Conservation (phyloP, 1,139 yeast species). For the Zygoascus hellenicus region DNA sequence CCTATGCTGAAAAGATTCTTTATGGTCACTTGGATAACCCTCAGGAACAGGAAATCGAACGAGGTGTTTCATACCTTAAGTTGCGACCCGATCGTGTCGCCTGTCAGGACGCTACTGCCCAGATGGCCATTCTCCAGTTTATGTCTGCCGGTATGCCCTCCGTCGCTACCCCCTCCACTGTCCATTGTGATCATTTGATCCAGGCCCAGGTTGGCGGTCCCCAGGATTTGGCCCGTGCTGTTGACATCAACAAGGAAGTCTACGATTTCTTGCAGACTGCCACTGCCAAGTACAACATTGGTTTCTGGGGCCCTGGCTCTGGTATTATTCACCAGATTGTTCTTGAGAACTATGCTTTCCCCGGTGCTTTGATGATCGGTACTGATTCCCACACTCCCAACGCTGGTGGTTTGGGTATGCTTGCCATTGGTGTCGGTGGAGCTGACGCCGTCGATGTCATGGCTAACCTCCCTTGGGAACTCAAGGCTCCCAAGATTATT, state of each 20-base stretch:
- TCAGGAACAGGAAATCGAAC: conserved; percentile 87
- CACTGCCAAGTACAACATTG: conserved; percentile 95
- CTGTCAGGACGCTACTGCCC: conserved; percentile 99
- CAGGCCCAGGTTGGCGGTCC: conserved; percentile 96
- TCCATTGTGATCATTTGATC: conserved; percentile 98
- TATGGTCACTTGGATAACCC: conserved; percentile 97
- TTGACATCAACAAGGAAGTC: conserved; percentile 90
- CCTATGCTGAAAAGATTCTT: conserved; percentile 94
- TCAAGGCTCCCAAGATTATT: conserved; percentile 88
- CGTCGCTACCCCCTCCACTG: conserved; percentile 95
- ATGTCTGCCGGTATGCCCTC: conserved; percentile 95
- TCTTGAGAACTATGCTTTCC: conserved; percentile 88
- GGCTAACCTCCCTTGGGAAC: conserved; percentile 98
- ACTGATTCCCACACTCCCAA: conserved; percentile 97
- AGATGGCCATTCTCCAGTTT: conserved; percentile 97
- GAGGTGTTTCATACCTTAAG: conserved; percentile 95
- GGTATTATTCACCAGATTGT: conserved; percentile 98
- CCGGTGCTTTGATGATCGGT: conserved; percentile 94
- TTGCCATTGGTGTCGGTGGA: conserved; percentile 98
- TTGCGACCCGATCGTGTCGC: conserved; percentile 99
- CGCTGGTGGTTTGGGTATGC: conserved; percentile 96
- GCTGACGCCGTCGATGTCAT: conserved; percentile 98
- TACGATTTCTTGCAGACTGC: conserved; percentile 91
- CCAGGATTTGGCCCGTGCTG: conserved; percentile 90
- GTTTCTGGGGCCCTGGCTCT: conserved; percentile 99